phyloP scores from a whole-genome alignment of 169 alveolate species.

The Plasmodium gaboni region DNA sequence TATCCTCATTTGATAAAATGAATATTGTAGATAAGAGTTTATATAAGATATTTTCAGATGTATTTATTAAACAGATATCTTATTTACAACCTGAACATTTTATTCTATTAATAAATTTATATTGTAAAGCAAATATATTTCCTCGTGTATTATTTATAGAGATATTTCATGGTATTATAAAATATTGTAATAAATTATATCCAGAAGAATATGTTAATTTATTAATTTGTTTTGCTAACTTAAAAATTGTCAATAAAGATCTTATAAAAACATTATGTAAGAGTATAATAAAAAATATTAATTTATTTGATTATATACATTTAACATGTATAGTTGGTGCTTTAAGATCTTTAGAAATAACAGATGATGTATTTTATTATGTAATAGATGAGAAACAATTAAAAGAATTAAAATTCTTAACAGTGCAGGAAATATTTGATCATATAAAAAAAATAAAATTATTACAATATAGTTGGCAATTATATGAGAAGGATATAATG shows the following conservation, averaged over 20 bases:
- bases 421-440: constrained; percentile 86
- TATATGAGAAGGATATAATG: constrained; percentile 54
- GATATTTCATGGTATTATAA: constrained; percentile 80
- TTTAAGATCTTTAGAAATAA: constrained; percentile 77
- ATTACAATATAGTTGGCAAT: constrained; percentile 28
- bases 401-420: constrained; percentile 82
- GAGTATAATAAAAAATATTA: constrained; percentile 78
- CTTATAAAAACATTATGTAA: constrained; percentile 79
- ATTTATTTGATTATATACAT: constrained; percentile 78
- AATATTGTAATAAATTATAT: constrained; percentile 77
- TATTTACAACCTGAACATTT: constrained; percentile 83
- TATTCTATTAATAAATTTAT: constrained; percentile 78
- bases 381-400: constrained; percentile 84
- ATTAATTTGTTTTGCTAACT: constrained; percentile 76
- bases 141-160: constrained; percentile 83
- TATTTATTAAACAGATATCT: constrained; percentile 78
- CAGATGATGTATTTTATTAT: constrained; percentile 81
- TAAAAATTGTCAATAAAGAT: constrained; percentile 80
- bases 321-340: constrained; percentile 80
- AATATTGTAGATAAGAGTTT: constrained; percentile 77
- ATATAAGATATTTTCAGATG: constrained; percentile 78
- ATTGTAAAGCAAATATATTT: constrained; percentile 77
- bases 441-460: constrained; percentile 75
- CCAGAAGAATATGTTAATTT: constrained; percentile 81
- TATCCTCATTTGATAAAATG: constrained; percentile 81